Base-by-base conservation (phyloP, 805 yeast species). In the Candida pini region DNA sequence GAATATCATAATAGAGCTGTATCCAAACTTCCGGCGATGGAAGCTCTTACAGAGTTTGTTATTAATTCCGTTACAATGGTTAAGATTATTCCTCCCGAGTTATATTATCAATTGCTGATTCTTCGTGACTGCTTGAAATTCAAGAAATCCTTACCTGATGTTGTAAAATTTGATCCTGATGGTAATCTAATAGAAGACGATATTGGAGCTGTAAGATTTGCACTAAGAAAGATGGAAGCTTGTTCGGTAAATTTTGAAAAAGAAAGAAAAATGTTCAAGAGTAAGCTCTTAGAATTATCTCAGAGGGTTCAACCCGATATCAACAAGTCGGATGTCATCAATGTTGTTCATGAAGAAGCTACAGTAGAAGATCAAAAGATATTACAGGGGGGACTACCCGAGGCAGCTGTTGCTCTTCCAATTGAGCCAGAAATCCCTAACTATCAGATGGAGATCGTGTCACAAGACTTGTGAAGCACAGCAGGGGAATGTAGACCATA, bases 201-300 rank as follows among this genome's bases (percentile, higher is more conserved):
- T 17, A 14, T 58, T 6, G 35, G 44, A 2, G 48, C 58, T 39
- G 31, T 72, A 21, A 62, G 68, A 33, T 69, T 65, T 38, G 65
- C 63, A 33, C 40, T 73, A 35, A 58, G 78, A 34, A 74, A 76
- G 47, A 40, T 74, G 25, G 66, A 63, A 30, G 80, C 76, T 4
- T 58, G 69, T 13, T 58, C 58, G 4, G 36, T 53, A n/a, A 37
- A 42, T 22, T 49, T 51, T 27, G 46, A 22, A n/a, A 28, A 36
- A 13, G 41, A 36, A 12, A 31, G 48, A 22, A 28, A 23, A 3
- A 35, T 26, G 21, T 14, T 49, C 57, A 52, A 75, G 65, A 35
- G 50, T 41, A 31, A 56, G 52, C n/a, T n/a, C n/a, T n/a, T n/a
- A n/a, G n/a, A n/a, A n/a, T n/a, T n/a, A n/a, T n/a, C n/a, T n/a